Percentiles rank a stretch among this genome's conserved stretches.
phyloP scores from a whole-genome alignment of 768 basidiomycete genomes.

The Vararia minispora region DNA sequence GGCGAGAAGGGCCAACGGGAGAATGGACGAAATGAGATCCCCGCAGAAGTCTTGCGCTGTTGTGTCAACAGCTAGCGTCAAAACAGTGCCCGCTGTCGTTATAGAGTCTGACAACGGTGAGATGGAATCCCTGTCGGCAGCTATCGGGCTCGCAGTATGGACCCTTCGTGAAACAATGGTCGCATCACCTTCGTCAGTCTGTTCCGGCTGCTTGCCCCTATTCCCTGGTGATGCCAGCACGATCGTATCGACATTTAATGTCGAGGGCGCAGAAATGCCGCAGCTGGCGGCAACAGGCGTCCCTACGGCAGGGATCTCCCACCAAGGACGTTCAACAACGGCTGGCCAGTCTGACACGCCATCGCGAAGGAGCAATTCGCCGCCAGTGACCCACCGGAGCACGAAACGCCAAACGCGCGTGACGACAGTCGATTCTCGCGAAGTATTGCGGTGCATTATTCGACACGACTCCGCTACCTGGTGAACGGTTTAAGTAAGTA shows the following conservation, averaged over 20 bases:
- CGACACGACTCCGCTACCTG: not conserved
- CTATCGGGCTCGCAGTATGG: too few species aligned
- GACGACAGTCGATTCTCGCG: not conserved
- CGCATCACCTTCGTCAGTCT: too few species aligned
- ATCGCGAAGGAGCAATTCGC: slow-evolving; percentile 8
- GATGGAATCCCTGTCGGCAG: too few species aligned
- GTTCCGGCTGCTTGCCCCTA: too few species aligned
- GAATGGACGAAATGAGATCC: not conserved
- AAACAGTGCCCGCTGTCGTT: not conserved
- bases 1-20: slow-evolving; percentile 11
- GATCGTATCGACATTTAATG: too few species aligned
- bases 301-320: slow-evolving; percentile 8
- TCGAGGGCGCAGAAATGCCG: not conserved
- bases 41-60: too few species aligned
- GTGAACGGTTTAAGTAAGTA: not conserved
- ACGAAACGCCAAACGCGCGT: slow-evolving; percentile 6
- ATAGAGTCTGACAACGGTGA: not conserved
- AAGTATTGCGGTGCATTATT: not conserved
- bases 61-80: not conserved
- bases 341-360: slow-evolving; percentile 5
- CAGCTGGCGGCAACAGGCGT: not conserved
- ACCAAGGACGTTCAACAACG: slow-evolving; percentile 8
- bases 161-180: too few species aligned
- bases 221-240: too few species aligned
- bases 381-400: slow-evolving; percentile 11